Conservation (phyloP, 495 filamentous ascomycete genomes). For the Bacidia rubella region DNA sequence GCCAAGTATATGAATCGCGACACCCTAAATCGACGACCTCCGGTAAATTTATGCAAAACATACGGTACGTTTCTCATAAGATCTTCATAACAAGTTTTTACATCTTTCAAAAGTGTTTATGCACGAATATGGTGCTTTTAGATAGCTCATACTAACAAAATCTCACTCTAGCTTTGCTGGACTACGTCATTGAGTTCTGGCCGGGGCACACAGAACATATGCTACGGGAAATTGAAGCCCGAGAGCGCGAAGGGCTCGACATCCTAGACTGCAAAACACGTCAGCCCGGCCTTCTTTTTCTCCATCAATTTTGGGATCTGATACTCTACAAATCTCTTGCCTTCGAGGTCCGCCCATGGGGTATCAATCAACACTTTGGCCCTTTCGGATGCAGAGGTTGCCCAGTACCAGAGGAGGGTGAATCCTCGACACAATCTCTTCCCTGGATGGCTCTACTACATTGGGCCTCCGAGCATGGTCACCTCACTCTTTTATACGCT, state of each 20-base stretch:
- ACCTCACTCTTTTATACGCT: background rate
- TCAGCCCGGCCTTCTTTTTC: too few species aligned
- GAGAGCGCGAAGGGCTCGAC: too few species aligned
- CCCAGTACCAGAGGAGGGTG: background rate
- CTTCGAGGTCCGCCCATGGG: slow-evolving; percentile 13
- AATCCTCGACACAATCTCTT: background rate
- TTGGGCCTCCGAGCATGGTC: slow-evolving; percentile 7
- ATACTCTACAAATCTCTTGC: background rate
- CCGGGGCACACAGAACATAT: slow-evolving; percentile 2
- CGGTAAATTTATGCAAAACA: background rate
- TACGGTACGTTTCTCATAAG: background rate
- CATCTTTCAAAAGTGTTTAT: too few species aligned
- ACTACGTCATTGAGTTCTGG: slow-evolving; percentile 9
- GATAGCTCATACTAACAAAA: too few species aligned
- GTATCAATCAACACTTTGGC: slow-evolving; percentile 6
- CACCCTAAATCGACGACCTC: background rate
- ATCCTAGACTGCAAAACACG: too few species aligned
- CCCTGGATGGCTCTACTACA: slow-evolving; percentile 1
- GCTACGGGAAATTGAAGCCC: too few species aligned
- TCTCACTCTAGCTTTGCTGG: too few species aligned
- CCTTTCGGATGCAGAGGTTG: slow-evolving; percentile 4
- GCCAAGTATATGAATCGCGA: background rate
- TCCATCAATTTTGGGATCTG: background rate
- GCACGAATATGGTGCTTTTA: too few species aligned
- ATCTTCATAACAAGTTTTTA: too few species aligned